phyloP scores from a whole-genome alignment of 1,139 yeast species.

The Candida neerlandica region DNA sequence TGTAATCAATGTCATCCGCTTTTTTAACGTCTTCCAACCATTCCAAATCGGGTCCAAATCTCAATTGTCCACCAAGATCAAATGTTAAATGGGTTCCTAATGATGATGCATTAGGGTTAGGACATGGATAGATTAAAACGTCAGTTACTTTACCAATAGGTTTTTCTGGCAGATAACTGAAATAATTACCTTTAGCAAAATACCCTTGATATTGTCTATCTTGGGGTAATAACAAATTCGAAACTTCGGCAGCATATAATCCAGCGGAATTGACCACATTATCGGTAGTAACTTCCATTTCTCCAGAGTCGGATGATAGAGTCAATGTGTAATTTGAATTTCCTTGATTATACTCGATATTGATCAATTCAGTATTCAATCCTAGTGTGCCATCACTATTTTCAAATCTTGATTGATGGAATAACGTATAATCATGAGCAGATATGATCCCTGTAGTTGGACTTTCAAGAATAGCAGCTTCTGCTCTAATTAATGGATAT shows the following conservation, averaged over 20 bases:
- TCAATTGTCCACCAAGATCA: slow-evolving; percentile 76
- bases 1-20: slow-evolving; percentile 46
- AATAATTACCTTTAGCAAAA: slow-evolving; percentile 87
- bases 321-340: slow-evolving; percentile 27
- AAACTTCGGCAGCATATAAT: slow-evolving; percentile 64
- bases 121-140: slow-evolving; percentile 75
- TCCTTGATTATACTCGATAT: slow-evolving; percentile 31
- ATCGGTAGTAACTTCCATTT: slow-evolving; percentile 53
- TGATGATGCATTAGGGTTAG: slow-evolving; percentile 69
- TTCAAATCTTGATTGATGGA: slow-evolving; percentile 54
- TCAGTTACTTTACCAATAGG: slow-evolving; percentile 41
- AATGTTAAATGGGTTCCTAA: slow-evolving; percentile 87
- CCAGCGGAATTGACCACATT: slow-evolving; percentile 80
- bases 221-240: slow-evolving; percentile 70
- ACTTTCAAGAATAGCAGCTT: slow-evolving; percentile 65
- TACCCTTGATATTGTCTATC: slow-evolving; percentile 58
- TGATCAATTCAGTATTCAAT: slow-evolving; percentile 57
- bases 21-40: slow-evolving; percentile 59
- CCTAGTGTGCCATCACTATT: slow-evolving; percentile 67
- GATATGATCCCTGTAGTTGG: slow-evolving; percentile 86
- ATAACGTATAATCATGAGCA: slow-evolving; percentile 74
- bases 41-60: slow-evolving; percentile 89
- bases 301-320: slow-evolving; percentile 34
- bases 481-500: slow-evolving; percentile 71
- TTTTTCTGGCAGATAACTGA: slow-evolving; percentile 49